phyloP scores from a whole-genome alignment of 352 stramenopile genomes.

The Phytophthora ramorum region DNA sequence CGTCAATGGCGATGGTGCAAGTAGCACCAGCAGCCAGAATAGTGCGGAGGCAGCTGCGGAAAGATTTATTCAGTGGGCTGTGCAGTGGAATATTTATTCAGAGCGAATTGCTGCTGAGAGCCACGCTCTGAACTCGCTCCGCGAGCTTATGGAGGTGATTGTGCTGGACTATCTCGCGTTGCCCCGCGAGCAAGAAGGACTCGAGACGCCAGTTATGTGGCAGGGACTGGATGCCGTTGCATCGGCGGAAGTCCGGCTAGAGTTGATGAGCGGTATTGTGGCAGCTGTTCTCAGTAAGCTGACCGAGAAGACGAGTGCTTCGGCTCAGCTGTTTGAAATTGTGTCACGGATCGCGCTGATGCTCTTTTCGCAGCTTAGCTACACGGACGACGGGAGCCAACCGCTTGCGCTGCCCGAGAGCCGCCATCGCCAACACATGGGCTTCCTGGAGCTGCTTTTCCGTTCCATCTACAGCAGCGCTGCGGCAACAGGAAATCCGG shows the following conservation, averaged over 20 bases:
- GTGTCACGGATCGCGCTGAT: conserved; percentile 69
- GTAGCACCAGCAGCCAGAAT: conserved; percentile 42
- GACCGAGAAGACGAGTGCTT: conserved; percentile 52
- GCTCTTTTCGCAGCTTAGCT: conserved; percentile 60
- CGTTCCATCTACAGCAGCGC: conserved; percentile 68
- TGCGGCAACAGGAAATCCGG: conserved; percentile 69
- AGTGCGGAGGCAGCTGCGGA: conserved; percentile 45
- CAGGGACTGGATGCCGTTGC: conserved; percentile 65
- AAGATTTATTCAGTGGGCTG: conserved; percentile 75
- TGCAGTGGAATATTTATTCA: conserved; percentile 88
- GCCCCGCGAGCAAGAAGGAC: conserved; percentile 42
- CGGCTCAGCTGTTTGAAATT: conserved; percentile 83
- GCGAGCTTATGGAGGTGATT: conserved; percentile 81
- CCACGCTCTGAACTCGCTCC: conserved; percentile 78
- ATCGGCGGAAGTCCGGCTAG: conserved; percentile 60
- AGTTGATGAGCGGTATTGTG: conserved; percentile 74
- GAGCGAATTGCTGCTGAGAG: conserved; percentile 83
- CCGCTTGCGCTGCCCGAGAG: conserved; percentile 42
- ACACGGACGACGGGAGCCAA: conserved; percentile 24
- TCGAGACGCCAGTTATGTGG: conserved; percentile 57
- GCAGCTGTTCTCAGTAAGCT: conserved; percentile 69
- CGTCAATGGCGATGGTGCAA: conserved; percentile 47
- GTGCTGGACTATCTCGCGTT: conserved; percentile 77
- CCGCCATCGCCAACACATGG: conserved; percentile 51
- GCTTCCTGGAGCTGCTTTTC: conserved; percentile 72